Evolutionary conservation across 768 basidiomycete species (phyloP).

Genomic region (Hygrophorus russula): DNA sequence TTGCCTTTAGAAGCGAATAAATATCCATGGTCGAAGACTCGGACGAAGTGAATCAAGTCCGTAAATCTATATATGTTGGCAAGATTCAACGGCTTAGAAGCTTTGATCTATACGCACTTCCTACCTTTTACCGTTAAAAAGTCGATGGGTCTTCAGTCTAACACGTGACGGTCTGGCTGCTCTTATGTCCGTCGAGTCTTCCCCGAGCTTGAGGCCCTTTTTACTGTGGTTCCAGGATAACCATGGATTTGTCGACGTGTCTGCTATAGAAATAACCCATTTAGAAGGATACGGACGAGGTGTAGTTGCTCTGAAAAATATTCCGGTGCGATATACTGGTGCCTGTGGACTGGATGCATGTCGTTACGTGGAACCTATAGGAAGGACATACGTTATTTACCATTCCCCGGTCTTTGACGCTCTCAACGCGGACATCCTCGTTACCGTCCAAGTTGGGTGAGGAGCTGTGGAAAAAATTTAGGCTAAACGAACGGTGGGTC

Average conservation of each 20-base stretch:
- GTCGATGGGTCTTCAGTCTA: too few relatives aligned
- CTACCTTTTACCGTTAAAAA: too few relatives aligned
- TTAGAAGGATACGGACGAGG: constrained; percentile 55
- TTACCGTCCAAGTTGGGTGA: constrained; percentile 51
- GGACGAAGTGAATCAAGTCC: background rate
- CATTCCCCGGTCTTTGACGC: constrained; percentile 64
- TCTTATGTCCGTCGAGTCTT: constrained; percentile 2
- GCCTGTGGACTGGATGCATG: background rate
- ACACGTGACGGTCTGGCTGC: too few relatives aligned
- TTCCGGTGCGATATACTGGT: constrained; percentile 37
- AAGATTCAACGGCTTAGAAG: too few relatives aligned
- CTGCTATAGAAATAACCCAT: constrained; percentile 31
- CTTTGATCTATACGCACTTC: constrained; percentile 19
- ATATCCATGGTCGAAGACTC: constrained; percentile 19
- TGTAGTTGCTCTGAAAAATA: constrained; percentile 59
- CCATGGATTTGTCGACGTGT: constrained; percentile 37
- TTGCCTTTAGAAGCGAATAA: constrained; percentile 28
- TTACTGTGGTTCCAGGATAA: constrained; percentile 48
- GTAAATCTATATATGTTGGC: too few relatives aligned
- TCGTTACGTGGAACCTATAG: constrained; percentile 23
- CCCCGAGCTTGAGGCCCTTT: constrained; percentile 17
- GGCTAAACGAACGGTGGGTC: constrained; percentile 66
- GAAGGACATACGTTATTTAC: constrained; percentile 69
- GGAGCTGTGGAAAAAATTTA: constrained; percentile 45
- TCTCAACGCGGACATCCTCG: constrained; percentile 68